Base-by-base conservation (phyloP, 2,329 filamentous ascomycete genomes). In the Botrytis paeoniae region DNA sequence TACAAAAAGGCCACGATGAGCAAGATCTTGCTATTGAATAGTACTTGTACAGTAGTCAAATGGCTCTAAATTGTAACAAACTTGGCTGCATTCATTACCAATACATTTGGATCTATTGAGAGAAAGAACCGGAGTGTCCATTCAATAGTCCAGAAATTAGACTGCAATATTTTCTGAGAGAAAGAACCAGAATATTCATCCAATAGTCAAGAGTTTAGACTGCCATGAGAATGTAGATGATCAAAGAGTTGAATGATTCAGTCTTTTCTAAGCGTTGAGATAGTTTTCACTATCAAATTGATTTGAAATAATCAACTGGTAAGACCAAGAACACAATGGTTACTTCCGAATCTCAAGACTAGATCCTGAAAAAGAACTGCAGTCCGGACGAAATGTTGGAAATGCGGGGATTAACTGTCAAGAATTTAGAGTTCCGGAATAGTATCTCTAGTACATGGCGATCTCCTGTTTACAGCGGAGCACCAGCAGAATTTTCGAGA, bases 11-110 rank as follows among this genome's bases (percentile, higher is more conserved):
- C 14, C n/a, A 29, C n/a, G n/a, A 29, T 54, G 12, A 29, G 51
- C 25, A 54, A 7, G 5, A n/a, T 54, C 12, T 54, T 29, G 14
- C 4, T 29, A 12, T 54, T 16, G 9, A 54, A 29, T 54, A 29
- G 51, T 16, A 16, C 14, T 7, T 29, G 5, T 5, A 54, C 25
- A n/a, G 25, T 29, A 16, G 25, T 16, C 45, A 25, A 25, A 51
- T 16, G 6, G 12, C 48, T n/a, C 5, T 5, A 7, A 7, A n/a
- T 0, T 2, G 2, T 16, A 2, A 2, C 5, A 54, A 29, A 16
- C 12, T 7, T n/a, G 7, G 48, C 48, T 6, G 5, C 25, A 1
- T 10, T 14, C 25, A 14, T 54, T 6, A 29, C 4, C 16, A 29
- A 29, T n/a, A 6, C 32, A 35, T n/a, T n/a, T n/a, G n/a, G n/a